A percentile compares a stretch with the other conserved stretches of the same genome.
These are phyloP conservation scores for Colletotrichum lindemuthianum DNA, from an alignment of 2,329 filamentous ascomycete species.

Conservation along the genomic window DNA sequence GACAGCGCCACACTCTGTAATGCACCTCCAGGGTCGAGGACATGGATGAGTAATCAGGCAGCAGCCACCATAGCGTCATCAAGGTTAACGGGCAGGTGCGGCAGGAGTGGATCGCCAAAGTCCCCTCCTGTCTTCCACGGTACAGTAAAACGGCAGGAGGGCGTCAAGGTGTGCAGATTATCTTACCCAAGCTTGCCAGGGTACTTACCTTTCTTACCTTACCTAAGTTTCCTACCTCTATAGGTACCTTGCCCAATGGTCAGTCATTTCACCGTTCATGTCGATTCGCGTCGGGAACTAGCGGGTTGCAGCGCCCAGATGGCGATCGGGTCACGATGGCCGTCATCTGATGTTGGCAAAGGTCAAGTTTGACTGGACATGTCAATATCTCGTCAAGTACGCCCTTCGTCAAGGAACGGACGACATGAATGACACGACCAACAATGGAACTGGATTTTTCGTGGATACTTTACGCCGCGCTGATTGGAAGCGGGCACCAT, in stretches of 20 bases:
- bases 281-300: too few relatives aligned
- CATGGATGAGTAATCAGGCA: background rate
- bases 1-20: background rate
- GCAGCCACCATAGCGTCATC: background rate
- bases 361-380: background rate
- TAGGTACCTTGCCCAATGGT: background rate
- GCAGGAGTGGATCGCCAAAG: background rate
- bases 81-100: background rate
- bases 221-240: background rate
- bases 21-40: background rate
- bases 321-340: too few relatives aligned
- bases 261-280: too few relatives aligned
- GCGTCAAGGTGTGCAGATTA: too few relatives aligned
- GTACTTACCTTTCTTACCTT: background rate
- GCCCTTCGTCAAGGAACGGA: constrained; percentile 4
- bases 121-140: background rate
- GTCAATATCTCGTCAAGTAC: constrained; percentile 10
- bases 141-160: too few relatives aligned
- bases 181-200: too few relatives aligned
- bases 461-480: background rate
- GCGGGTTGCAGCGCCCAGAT: too few relatives aligned
- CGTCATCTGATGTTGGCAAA: too few relatives aligned
- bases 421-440: constrained; percentile 17
- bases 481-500: constrained; percentile 8
- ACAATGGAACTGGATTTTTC: background rate